Conservation (phyloP, 768 basidiomycete genomes). For the Termitomyces eurrhizus region DNA sequence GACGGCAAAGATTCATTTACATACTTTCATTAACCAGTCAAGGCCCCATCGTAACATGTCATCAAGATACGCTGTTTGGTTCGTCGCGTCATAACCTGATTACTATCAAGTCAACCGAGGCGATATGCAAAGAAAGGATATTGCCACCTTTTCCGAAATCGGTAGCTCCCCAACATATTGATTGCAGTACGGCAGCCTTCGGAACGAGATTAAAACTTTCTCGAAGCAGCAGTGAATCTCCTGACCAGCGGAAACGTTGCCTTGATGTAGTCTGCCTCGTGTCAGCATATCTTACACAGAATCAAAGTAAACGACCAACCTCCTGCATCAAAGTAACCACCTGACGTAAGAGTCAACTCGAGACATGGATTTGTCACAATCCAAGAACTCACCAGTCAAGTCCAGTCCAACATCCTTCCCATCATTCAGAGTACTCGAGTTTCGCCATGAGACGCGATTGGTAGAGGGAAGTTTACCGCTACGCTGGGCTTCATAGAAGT, state of each 20-base stretch:
- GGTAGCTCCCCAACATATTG: conserved; percentile 86
- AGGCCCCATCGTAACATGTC: conserved; percentile 87
- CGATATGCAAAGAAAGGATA: not conserved
- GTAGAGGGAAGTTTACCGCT: conserved; percentile 66
- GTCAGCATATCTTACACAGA: conserved; percentile 1
- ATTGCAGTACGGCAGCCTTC: conserved; percentile 79
- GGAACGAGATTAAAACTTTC: conserved; percentile 5
- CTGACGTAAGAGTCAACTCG: conserved; percentile 19
- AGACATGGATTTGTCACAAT: not conserved
- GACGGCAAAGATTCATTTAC: conserved; percentile 12
- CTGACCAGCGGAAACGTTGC: conserved; percentile 79
- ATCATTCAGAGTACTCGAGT: conserved; percentile 74
- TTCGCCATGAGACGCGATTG: conserved; percentile 85
- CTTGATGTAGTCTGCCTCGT: conserved; percentile 74
- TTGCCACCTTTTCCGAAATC: conserved; percentile 72
- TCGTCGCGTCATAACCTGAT: conserved; percentile 71
- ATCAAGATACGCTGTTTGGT: conserved; percentile 91
- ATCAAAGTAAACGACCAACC: conserved; percentile 38
- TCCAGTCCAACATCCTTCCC: conserved; percentile 73
- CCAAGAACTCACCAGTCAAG: conserved; percentile 48
- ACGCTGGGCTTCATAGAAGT: conserved; percentile 90
- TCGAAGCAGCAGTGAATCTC: conserved; percentile 1
- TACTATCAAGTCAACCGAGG: not conserved
- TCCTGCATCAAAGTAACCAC: conserved; percentile 92
- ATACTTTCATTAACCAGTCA: conserved; percentile 87